Conservation (phyloP, 2,329 filamentous ascomycete genomes). For the Coniella vitis region DNA sequence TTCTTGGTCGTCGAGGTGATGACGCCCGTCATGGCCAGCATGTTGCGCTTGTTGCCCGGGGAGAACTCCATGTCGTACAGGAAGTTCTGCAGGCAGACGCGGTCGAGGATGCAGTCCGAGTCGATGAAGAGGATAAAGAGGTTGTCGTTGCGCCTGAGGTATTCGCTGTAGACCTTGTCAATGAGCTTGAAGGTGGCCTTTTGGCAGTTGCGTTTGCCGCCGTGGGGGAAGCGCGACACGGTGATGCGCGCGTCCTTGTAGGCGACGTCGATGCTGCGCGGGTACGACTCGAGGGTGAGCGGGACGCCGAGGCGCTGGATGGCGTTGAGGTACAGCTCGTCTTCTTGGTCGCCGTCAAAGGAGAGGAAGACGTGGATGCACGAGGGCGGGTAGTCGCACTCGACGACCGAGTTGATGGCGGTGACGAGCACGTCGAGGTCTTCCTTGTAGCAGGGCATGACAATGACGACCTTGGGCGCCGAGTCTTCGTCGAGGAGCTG, state of each 20-base stretch:
- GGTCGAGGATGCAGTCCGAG: constrained; percentile 91
- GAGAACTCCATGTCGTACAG: constrained; percentile 98
- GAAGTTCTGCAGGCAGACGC: constrained; percentile 90
- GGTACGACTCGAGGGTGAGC: constrained; percentile 68
- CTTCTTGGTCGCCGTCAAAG: constrained; percentile 84
- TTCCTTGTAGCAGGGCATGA: constrained; percentile 97
- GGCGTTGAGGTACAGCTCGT: constrained; percentile 82
- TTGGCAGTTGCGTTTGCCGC: constrained; percentile 89
- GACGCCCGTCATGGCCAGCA: constrained; percentile 96
- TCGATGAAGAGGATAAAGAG: constrained; percentile 96
- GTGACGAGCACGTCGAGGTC: constrained; percentile 76
- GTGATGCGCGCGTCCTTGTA: constrained; percentile 82
- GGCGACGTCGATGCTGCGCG: constrained; percentile 81
- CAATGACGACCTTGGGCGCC: constrained; percentile 88
- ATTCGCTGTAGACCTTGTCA: constrained; percentile 83
- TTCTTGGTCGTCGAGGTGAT: constrained; percentile 91
- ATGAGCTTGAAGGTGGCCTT: constrained; percentile 91
- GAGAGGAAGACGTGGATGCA: constrained; percentile 94
- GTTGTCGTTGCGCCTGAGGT: constrained; percentile 81
- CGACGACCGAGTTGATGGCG: constrained; percentile 84
- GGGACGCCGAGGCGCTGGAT: constrained; percentile 80
- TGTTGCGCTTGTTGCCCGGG: constrained; percentile 82
- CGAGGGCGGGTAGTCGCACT: constrained; percentile 85
- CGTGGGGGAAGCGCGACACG: constrained; percentile 85
- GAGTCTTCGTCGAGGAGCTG: constrained; percentile 75